phyloP scores from a whole-genome alignment of 768 basidiomycete genomes.

The Mycena kentingensis region DNA sequence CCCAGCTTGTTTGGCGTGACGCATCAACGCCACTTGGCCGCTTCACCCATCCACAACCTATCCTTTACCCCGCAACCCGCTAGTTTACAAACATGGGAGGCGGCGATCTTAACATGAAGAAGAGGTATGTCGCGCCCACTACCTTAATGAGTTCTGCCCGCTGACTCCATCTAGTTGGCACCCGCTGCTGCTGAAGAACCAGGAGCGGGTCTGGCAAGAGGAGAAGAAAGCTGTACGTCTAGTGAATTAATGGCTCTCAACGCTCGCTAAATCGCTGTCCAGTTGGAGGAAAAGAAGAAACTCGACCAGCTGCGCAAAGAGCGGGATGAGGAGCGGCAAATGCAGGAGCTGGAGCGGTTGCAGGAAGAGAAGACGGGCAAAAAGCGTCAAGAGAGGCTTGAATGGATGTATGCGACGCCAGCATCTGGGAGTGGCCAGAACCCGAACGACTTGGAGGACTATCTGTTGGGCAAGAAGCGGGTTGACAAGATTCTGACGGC shows the following conservation, averaged over 20 bases:
- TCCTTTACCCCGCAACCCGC: constrained; percentile 8
- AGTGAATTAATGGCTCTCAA: neutral
- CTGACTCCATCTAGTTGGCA: constrained; percentile 59
- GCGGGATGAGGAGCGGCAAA: constrained; percentile 94
- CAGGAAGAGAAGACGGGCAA: constrained; percentile 96
- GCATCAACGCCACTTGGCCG: neutral
- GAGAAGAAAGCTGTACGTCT: constrained; percentile 90
- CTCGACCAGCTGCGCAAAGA: constrained; percentile 96
- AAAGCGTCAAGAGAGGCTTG: constrained; percentile 90
- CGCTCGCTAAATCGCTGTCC: constrained; percentile 22
- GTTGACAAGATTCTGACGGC: constrained; percentile 94
- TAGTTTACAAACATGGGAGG: constrained; percentile 85
- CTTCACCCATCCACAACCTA: constrained; percentile 18
- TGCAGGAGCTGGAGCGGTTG: constrained; percentile 93
- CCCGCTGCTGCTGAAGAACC: constrained; percentile 95
- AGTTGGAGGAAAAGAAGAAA: constrained; percentile 99
- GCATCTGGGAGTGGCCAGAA: constrained; percentile 87
- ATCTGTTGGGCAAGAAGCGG: constrained; percentile 94
- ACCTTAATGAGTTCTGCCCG: neutral
- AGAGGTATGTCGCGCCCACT: constrained; percentile 48
- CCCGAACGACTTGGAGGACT: constrained; percentile 92
- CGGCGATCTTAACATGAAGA: constrained; percentile 98
- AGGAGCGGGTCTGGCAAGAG: constrained; percentile 99
- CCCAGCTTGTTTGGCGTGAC: too few species aligned
- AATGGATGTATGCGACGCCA: constrained; percentile 99